Conservation (phyloP, 2,329 filamentous ascomycete species). For the Pyricularia sp. region DNA sequence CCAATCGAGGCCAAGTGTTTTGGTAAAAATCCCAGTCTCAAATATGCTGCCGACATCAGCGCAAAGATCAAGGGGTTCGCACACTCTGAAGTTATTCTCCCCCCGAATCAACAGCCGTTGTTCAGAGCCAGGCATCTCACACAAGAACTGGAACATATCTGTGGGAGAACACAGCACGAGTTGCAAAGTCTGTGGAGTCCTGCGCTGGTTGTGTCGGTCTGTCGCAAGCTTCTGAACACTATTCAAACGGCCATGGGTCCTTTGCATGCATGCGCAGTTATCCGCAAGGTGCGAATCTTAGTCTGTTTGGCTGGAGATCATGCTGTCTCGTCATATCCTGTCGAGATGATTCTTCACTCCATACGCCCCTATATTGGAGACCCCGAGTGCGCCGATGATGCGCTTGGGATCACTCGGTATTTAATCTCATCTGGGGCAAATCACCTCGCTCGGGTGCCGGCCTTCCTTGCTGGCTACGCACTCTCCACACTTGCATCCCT, state of each 20-base stretch:
- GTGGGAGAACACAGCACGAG: constrained; percentile 55
- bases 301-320: constrained; percentile 63
- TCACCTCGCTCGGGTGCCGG: constrained; percentile 52
- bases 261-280: constrained; percentile 71
- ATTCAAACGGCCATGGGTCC: constrained; percentile 76
- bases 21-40: constrained; percentile 42
- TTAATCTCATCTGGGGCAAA: constrained; percentile 54
- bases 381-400: constrained; percentile 79
- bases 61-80: constrained; percentile 56
- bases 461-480: constrained; percentile 69
- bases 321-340: constrained; percentile 64
- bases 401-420: constrained; percentile 75
- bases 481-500: constrained; percentile 71
- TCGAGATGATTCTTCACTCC: constrained; percentile 81
- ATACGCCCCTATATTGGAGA: constrained; percentile 69
- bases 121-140: constrained; percentile 70
- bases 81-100: constrained; percentile 50
- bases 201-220: constrained; percentile 57
- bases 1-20: constrained; percentile 53
- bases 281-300: constrained; percentile 74
- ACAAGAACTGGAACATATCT: constrained; percentile 66
- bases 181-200: constrained; percentile 59
- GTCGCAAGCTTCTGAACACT: constrained; percentile 65
- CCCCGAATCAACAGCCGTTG: constrained; percentile 72
- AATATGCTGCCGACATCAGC: constrained; percentile 50